These are phyloP conservation scores for Nothophoma quercina DNA, from an alignment of 2,329 filamentous ascomycete genomes.

Conservation along the genomic window DNA sequence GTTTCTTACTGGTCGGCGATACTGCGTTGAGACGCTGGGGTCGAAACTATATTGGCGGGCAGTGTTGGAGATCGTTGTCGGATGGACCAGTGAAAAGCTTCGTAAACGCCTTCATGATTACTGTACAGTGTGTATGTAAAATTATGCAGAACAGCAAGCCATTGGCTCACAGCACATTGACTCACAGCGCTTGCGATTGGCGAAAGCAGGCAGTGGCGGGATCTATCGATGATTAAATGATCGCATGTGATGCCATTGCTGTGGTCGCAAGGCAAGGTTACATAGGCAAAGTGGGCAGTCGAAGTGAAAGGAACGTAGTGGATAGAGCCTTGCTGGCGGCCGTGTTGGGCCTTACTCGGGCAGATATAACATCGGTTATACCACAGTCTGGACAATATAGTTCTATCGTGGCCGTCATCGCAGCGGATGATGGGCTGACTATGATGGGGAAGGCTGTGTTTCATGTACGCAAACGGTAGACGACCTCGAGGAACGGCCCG, in stretches of 20 bases:
- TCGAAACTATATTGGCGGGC: not conserved
- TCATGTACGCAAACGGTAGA: slow-evolving; percentile 9
- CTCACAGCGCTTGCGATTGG: not conserved
- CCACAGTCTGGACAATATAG: not conserved
- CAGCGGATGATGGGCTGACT: not conserved
- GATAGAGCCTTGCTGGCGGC: not conserved
- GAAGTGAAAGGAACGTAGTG: not conserved
- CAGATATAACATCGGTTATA: not conserved
- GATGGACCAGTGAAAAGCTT: not conserved
- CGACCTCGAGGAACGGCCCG: not conserved
- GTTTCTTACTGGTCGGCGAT: not conserved
- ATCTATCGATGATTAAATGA: no score
- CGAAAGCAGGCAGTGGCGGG: no score
- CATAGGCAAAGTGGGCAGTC: not conserved
- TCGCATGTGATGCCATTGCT: not conserved
- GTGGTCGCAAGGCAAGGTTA: not conserved
- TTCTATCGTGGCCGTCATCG: not conserved
- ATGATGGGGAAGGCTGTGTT: not conserved
- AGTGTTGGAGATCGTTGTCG: not conserved
- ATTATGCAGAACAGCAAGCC: no score
- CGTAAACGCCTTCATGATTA: not conserved
- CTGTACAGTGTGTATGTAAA: slow-evolving; percentile 1
- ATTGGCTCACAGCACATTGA: no score
- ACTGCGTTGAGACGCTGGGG: not conserved
- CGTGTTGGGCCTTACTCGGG: not conserved